phyloP scores from a whole-genome alignment of 495 filamentous ascomycete genomes.

The Xylaria grammica region DNA sequence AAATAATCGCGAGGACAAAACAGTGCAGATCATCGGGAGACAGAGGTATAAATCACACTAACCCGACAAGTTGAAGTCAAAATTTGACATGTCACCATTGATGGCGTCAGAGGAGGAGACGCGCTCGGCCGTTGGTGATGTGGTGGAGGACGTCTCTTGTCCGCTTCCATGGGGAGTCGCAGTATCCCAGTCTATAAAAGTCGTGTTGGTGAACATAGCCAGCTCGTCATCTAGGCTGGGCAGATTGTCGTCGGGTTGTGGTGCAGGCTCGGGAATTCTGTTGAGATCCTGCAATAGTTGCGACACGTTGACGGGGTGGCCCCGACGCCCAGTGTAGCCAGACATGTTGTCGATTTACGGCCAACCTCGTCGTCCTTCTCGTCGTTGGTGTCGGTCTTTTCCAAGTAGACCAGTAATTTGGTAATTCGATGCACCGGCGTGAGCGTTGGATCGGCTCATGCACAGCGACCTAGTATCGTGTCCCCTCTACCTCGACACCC shows the following conservation, averaged over 20 bases:
- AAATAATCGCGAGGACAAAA: conserved; percentile 21
- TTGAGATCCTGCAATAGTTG: conserved; percentile 90
- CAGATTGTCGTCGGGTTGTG: conserved; percentile 66
- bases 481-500: not conserved
- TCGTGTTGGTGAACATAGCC: conserved; percentile 88
- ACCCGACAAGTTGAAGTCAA: conserved; percentile 44
- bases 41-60: conserved; percentile 28
- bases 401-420: not conserved
- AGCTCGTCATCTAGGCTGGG: conserved; percentile 69
- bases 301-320: conserved; percentile 73
- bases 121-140: conserved; percentile 45
- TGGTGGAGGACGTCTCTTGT: conserved; percentile 34
- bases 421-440: not conserved
- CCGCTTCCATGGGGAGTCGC: conserved; percentile 45
- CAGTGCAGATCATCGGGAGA: not conserved
- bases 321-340: conserved; percentile 67
- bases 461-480: not conserved
- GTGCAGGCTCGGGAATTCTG: conserved; percentile 67
- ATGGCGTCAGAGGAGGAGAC: conserved; percentile 32
- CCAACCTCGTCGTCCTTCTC: not conserved
- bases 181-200: conserved; percentile 90
- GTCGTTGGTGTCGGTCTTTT: not conserved
- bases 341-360: conserved; percentile 22
- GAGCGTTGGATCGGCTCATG: not conserved
- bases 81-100: conserved; percentile 42